Evolutionary conservation across 257 asterid species (phyloP).

Genomic region (Pogostemon cablin): DNA sequence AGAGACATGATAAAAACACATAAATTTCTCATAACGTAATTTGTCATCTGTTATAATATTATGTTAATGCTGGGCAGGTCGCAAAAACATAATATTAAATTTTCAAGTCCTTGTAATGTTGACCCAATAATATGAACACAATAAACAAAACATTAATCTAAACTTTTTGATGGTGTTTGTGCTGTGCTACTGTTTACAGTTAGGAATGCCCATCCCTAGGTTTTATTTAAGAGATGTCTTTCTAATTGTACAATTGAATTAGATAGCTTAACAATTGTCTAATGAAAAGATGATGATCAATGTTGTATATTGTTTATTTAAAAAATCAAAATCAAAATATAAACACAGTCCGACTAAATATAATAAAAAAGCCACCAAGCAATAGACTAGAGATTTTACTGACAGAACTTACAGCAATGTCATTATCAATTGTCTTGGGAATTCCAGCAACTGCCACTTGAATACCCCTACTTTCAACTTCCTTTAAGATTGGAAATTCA

Average conservation of each 20-base stretch:
- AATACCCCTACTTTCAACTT: conserved; percentile 84
- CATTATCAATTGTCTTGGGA: conserved; percentile 97
- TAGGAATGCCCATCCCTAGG: background rate
- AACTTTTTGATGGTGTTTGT: too few species aligned
- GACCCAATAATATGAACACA: too few species aligned
- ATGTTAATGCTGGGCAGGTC: too few species aligned
- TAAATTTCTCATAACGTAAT: too few species aligned
- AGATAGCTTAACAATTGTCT: conserved; percentile 6
- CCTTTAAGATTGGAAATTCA: conserved; percentile 53
- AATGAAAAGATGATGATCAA: conserved; percentile 18
- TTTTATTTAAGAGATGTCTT: conserved; percentile 2
- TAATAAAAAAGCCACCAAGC: conserved; percentile 6
- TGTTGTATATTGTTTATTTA: background rate
- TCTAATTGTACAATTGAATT: conserved; percentile 20
- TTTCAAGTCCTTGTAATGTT: too few species aligned
- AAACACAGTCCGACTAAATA: conserved; percentile 15
- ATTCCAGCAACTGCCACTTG: conserved; percentile 93
- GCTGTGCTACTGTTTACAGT: too few species aligned
- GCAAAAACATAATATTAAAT: too few species aligned
- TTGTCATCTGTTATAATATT: too few species aligned
- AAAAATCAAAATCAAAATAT: background rate
- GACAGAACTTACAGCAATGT: conserved; percentile 72
- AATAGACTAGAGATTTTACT: conserved; percentile 19
- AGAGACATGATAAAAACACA: too few species aligned
- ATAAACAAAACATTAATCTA: too few species aligned